These are phyloP conservation scores for Quillaja saponaria DNA, from an alignment of 306 rosid species.

Conservation along the genomic window DNA sequence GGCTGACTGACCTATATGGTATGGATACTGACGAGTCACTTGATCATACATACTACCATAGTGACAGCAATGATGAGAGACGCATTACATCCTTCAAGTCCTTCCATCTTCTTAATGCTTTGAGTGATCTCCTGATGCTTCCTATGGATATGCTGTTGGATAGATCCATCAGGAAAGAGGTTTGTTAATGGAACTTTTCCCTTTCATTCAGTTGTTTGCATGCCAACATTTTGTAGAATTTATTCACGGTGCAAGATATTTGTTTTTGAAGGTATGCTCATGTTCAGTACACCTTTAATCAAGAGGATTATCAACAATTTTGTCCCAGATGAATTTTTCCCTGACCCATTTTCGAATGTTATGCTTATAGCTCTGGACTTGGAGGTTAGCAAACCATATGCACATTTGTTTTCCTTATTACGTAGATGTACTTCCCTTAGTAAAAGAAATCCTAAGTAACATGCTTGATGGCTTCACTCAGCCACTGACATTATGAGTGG, in stretches of 20 bases:
- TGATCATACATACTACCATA: constrained; percentile 43
- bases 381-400: constrained; percentile 55
- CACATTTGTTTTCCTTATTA: background rate
- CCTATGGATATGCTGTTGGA: constrained; percentile 92
- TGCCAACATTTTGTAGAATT: constrained; percentile 12
- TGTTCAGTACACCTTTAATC: constrained; percentile 72
- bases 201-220: constrained; percentile 12
- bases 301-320: constrained; percentile 70
- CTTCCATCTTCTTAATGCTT: constrained; percentile 82
- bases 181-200: constrained; percentile 33
- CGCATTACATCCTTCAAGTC: constrained; percentile 67
- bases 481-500: no score
- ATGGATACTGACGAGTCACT: constrained; percentile 69
- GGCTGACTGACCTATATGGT: constrained; percentile 82
- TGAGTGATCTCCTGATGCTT: constrained; percentile 97
- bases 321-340: constrained; percentile 89
- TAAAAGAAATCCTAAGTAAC: background rate
- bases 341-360: constrained; percentile 74
- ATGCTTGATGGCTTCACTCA: background rate
- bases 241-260: constrained; percentile 24
- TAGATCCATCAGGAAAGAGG: constrained; percentile 86
- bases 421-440: background rate
- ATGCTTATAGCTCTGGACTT: constrained; percentile 71
- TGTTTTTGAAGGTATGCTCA: constrained; percentile 75
- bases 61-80: constrained; percentile 42